phyloP scores from a whole-genome alignment of 345 rosid genomes.

The Mangifera indica region DNA sequence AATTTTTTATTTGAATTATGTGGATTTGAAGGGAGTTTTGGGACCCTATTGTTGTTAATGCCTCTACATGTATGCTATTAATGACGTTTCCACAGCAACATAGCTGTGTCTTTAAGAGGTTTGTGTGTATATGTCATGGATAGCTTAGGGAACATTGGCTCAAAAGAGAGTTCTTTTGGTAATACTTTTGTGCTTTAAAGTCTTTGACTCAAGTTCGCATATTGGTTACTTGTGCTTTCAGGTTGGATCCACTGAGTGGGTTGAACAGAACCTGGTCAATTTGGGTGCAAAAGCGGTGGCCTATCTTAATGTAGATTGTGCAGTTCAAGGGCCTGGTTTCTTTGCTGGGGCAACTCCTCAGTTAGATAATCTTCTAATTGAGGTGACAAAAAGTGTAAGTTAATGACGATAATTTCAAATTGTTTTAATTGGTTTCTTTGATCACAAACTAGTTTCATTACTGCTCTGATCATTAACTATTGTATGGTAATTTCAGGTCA shows the following conservation, averaged over 20 bases:
- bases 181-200: constrained; percentile 2
- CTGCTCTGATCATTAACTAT: background rate
- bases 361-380: constrained; percentile 68
- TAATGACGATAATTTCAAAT: constrained; percentile 5
- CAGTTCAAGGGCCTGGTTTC: constrained; percentile 95
- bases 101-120: background rate
- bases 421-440: background rate
- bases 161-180: background rate
- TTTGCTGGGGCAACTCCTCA: constrained; percentile 86
- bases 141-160: constrained; percentile 5
- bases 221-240: constrained; percentile 26
- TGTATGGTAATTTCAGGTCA: constrained; percentile 43
- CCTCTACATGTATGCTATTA: background rate
- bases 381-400: constrained; percentile 70
- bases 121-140: background rate
- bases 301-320: constrained; percentile 95
- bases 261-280: constrained; percentile 82
- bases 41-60: background rate
- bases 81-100: background rate
- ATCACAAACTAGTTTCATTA: background rate
- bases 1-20: background rate
- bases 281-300: constrained; percentile 83
- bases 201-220: background rate
- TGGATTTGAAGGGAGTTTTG: background rate
- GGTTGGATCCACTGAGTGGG: constrained; percentile 98